Base-by-base conservation (phyloP, 768 basidiomycete species). In the Piloderma croceum region DNA sequence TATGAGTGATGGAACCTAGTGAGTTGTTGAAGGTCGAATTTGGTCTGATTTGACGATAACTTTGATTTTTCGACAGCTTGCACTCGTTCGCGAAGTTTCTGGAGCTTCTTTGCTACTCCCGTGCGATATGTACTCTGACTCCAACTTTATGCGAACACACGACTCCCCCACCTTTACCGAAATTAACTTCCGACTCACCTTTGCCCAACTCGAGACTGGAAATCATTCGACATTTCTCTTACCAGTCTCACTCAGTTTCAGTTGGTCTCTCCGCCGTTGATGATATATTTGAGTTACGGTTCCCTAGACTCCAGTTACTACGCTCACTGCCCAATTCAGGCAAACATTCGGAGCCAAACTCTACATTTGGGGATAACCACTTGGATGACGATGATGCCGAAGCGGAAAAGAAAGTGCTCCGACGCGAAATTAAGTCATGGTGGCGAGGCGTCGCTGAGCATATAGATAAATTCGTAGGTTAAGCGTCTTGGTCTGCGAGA, bases 361-460 rank as follows among this genome's bases (percentile, higher is more conserved):
- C 22, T 21, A 21, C 41, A 5, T 31, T 35, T 13, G 15, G 21
- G 19, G 2, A 17, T 6, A 23, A 35, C 25, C 27, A 23, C 22
- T 9, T 22, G 6, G 34, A 44, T 22, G 45, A 38, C 7, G 46
- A 36, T 10, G 58, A 59, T 6, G 52, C 44, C 10, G 65, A 62
- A 23, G 64, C 65, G 17, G 73, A 73, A 44, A 78, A 71, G 56
- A 66, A 66, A 27, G 48, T 58, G 3, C 56, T 85, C n/a, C 57
- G 79, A 42, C 59, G 65, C 40, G 79, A 86, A 54, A 83, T 86
- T 44, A 70, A 65, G 53, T 50, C 46, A 23, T 85, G 81, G 79
- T 86, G 82, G 82, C 74, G 78, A 48, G 70, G 71, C 13, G 59
- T 85, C 6, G 65, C 74, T 1, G 75, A 77, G 39, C 71, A 78